Base-by-base conservation (phyloP, 768 basidiomycete species). In the Leccinum barrowsii region DNA sequence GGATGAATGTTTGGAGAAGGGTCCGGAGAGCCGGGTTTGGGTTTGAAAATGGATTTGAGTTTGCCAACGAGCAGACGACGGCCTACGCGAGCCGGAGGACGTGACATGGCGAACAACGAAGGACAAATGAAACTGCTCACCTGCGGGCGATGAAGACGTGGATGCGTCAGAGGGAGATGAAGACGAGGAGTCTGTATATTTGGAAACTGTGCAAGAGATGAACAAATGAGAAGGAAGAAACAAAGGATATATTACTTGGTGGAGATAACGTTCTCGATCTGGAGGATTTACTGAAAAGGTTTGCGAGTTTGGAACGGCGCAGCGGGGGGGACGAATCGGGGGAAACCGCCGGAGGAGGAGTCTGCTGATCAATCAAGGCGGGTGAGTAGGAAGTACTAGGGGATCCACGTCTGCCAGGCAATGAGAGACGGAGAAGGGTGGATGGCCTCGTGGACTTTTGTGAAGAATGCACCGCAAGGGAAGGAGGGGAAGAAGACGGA, bases 41-140 rank as follows among this genome's bases (percentile, higher is more conserved):
- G 44, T 51, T 61, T 68, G 30, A 70, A 66, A 17, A 69, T 54
- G 35, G 71, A 65, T 53, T 62, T 68, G 15, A 70, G n/a, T 49
- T 57, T 72, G 50, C 19, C 53, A 24, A 48, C 57, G 1, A 72
- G 48, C 13, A 51, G 46, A 10, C 56, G 59, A 49, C 56, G 64
- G 15, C 52, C 61, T 66, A 24, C 10, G 30, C n/a, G 15, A 6
- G 30, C 10, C 3, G n/a, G 12, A 40, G 7, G 37, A 10, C n/a
- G 32, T n/a, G 42, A 58, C 21, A 37, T 22, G 49, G 52, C 8
- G 46, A 49, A 34, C 24, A 13, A 26, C 19, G 12, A 46, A 24
- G 6, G 24, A 26, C 4, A 37, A 3, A 40, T 17, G 44, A 19
- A 32, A 40, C 2, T 17, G 52, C 59, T 46, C 42, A 57, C 64